Evolutionary conservation across 2,329 filamentous ascomycete species (phyloP), one percentile per base, ranked within the genome.

Genomic region (Botryosphaeria dothidea): DNA sequence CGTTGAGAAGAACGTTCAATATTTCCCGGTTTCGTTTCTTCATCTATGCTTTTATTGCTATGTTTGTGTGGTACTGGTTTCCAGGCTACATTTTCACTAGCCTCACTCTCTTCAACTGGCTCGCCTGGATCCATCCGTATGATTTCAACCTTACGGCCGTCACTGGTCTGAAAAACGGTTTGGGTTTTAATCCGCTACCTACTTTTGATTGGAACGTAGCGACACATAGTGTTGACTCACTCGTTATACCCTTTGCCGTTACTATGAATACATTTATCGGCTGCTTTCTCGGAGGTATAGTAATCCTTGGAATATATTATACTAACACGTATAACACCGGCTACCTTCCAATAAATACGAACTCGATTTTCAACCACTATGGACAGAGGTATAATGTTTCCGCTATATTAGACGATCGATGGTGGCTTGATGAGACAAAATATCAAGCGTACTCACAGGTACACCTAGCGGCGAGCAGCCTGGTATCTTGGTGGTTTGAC

Each of bases 141-240:
- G 91, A 86, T 66, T 81, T 86, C 0, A 78, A 91, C 9, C 76
- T 92, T 43, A 93, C 92, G 68, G 90, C 92, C 73, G 72, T 92
- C 1, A 92, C 92, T 69, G 90, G 90, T 1, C 89, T 88, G 1
- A 82, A 81, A 56, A 89, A 87, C 0, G 90, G 90, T 0, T 68
- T 92, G 3, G 90, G 87, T 0, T 71, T 92, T 29, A 77, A 92
- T 7, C 90, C 90, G 1, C 86, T 92, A 36, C 60, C 60, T 1
- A 92, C 89, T 0, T 91, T 92, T 71, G 90, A 92, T 79, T 92
- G 90, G 89, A 90, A 88, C 7, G 13, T 34, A 6, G 7, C 13
- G 31, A n/a, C n/a, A n/a, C n/a, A n/a, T n/a, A n/a, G n/a, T n/a
- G n/a, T n/a, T n/a, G 68, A 19, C 6, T 71, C 74, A 9, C 61